phyloP scores from a whole-genome alignment of 2,329 filamentous ascomycete genomes.

The Fusarium armeniacum region DNA sequence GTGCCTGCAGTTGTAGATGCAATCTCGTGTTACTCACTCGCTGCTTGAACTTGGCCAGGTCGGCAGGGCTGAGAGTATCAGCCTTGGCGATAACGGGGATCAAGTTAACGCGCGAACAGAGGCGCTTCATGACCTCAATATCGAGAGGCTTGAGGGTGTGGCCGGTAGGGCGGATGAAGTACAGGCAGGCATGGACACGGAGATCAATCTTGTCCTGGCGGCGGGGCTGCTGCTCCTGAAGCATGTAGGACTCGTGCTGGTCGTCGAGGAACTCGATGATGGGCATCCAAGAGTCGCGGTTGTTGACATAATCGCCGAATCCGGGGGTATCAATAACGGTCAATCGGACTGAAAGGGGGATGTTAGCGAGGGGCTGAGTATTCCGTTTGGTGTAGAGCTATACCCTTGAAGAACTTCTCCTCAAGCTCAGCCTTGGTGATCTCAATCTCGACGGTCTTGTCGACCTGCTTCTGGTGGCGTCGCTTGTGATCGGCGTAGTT shows the following conservation, averaged over 20 bases:
- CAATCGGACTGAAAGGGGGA: slow-evolving; percentile 78
- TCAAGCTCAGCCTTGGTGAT: slow-evolving; percentile 99
- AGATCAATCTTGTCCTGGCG: slow-evolving; percentile 99
- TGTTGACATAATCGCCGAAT: slow-evolving; percentile 99
- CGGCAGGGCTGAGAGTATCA: slow-evolving; percentile 93
- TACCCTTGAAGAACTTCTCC: slow-evolving; percentile 99
- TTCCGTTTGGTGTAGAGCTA: slow-evolving; percentile 17
- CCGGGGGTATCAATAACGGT: slow-evolving; percentile 99
- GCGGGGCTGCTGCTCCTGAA: slow-evolving; percentile 99
- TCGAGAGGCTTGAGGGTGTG: slow-evolving; percentile 98
- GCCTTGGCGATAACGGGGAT: slow-evolving; percentile 99
- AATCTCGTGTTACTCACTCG: slow-evolving; percentile 73
- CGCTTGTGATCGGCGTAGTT: slow-evolving; percentile 99
- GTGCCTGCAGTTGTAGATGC: neutral
- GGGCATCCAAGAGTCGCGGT: slow-evolving; percentile 99
- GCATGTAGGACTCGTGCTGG: slow-evolving; percentile 99
- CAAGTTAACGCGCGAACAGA: slow-evolving; percentile 97
- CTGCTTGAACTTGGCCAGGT: slow-evolving; percentile 94
- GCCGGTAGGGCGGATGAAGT: slow-evolving; percentile 98
- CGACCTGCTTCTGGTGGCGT: slow-evolving; percentile 98
- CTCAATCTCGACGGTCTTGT: slow-evolving; percentile 99
- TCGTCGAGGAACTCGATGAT: slow-evolving; percentile 99
- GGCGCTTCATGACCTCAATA: slow-evolving; percentile 99
- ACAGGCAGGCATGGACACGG: slow-evolving; percentile 96
- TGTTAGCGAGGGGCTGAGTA: slow-evolving; percentile 39